phyloP scores from a whole-genome alignment of 192 early-diverging fungal species.

The Coemansia umbellata region DNA sequence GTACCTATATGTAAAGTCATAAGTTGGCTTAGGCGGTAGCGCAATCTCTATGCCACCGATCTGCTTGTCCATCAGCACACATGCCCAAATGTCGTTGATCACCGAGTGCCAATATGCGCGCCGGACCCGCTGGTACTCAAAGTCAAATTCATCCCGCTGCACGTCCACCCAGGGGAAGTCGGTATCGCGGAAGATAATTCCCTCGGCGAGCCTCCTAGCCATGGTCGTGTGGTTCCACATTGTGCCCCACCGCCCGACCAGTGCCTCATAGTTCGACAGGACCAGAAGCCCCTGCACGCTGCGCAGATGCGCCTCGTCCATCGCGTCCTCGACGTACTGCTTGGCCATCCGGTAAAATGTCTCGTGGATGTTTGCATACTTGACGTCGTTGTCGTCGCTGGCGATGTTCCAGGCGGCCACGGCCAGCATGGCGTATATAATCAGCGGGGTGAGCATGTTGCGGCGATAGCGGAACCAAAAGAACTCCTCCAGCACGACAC shows the following conservation, averaged over 20 bases:
- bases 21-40: slow-evolving; percentile 32
- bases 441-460: slow-evolving; percentile 50
- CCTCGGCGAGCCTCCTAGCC: slow-evolving; percentile 45
- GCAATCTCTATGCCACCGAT: slow-evolving; percentile 37
- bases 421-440: slow-evolving; percentile 47
- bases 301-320: slow-evolving; percentile 48
- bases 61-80: slow-evolving; percentile 50
- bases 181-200: slow-evolving; percentile 41
- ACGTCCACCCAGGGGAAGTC: slow-evolving; percentile 48
- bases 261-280: slow-evolving; percentile 47
- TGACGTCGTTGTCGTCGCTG: slow-evolving; percentile 20
- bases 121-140: slow-evolving; percentile 47
- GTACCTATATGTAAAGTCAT: slow-evolving; percentile 42
- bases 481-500: slow-evolving; percentile 45
- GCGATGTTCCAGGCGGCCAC: slow-evolving; percentile 48
- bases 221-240: slow-evolving; percentile 54
- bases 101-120: slow-evolving; percentile 53
- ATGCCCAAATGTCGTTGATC: slow-evolving; percentile 49
- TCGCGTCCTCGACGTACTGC: slow-evolving; percentile 46
- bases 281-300: slow-evolving; percentile 48
- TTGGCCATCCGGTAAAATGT: slow-evolving; percentile 41
- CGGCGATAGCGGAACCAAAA: slow-evolving; percentile 49
- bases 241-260: slow-evolving; percentile 50
- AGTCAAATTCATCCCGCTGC: slow-evolving; percentile 39
- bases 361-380: slow-evolving; percentile 38